Evolutionary conservation across 163 green algal species (phyloP).

Genomic region (Scenedesmus sp.): DNA sequence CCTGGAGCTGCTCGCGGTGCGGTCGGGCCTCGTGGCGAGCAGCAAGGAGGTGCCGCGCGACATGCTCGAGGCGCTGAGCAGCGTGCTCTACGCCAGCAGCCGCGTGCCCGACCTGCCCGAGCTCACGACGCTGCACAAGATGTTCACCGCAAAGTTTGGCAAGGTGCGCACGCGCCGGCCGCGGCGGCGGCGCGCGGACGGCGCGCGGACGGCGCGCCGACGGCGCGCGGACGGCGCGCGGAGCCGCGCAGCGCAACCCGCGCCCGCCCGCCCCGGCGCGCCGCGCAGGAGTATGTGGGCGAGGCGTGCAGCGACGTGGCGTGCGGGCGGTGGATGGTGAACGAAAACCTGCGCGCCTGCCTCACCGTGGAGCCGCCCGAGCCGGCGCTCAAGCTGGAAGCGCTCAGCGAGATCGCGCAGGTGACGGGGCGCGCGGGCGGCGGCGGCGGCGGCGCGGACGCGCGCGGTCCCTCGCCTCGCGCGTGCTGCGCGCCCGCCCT

Average conservation of each 20-base stretch:
- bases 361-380: constrained; percentile 75
- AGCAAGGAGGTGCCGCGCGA: constrained; percentile 70
- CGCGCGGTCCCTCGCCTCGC: too few species aligned
- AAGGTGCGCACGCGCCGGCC: too few species aligned
- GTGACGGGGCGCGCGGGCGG: too few species aligned
- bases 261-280: too few species aligned
- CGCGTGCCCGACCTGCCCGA: constrained; percentile 74
- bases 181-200: too few species aligned
- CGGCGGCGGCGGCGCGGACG: too few species aligned
- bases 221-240: too few species aligned
- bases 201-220: too few species aligned
- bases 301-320: constrained; percentile 64
- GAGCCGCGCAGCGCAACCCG: too few species aligned
- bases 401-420: constrained; percentile 70
- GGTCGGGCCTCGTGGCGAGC: constrained; percentile 74
- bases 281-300: constrained; percentile 51
- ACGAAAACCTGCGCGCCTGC: constrained; percentile 76
- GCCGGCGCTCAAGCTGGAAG: constrained; percentile 73
- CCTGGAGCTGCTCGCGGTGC: constrained; percentile 82
- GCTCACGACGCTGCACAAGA: constrained; percentile 59
- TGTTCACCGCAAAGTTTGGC: constrained; percentile 80
- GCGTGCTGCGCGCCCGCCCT: too few species aligned
- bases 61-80: constrained; percentile 71
- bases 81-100: constrained; percentile 34
- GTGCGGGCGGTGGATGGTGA: constrained; percentile 68